Base-by-base conservation (phyloP, 441 rosid species). In the Erodium moschatum region DNA sequence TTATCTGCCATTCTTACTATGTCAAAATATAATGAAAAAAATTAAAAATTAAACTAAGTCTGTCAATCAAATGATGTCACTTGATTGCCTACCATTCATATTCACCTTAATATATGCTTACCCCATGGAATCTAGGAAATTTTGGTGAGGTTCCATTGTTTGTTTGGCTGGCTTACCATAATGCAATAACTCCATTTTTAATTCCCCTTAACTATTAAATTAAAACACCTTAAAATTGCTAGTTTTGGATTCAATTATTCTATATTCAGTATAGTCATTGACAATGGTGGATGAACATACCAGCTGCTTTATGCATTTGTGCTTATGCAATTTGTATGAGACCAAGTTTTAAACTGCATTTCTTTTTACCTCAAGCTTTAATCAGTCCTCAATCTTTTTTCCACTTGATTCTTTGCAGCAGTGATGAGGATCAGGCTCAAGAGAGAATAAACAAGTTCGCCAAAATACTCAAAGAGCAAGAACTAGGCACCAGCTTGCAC, bases 351-450 rank as follows among this genome's bases (percentile, higher is more conserved):
- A 15, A 50, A 52, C 0, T 44, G 46, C 62, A 48, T 50, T 50
- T n/a, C 61, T 50, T 68, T 8, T 15, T 52, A 48, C 8, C 20
- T 56, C 56, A 31, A 24, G 50, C 63, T 61, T 31, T 19, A 38
- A 44, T 15, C 48, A 21, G 54, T 19, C 56, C 60, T n/a, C 60
- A 70, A 77, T 67, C 68, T 48, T n/a, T 19, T 54, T 1, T 54
- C 21, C 20, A 54, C 72, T 67, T 67, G 75, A 64, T 40, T 67
- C 66, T 69, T 75, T 82, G 75, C 90, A 96, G 99, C 83, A 98
- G 96, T 12, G 98, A 96, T 74, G 99, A 92, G 84, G 97, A 95
- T 84, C 98, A 95, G 84, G 99, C 99, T 76, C 97, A 92, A 82
- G 98, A 95, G 82, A 90, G 98, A 80, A 78, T 92, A 67, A 69